Evolutionary conservation across 2,329 filamentous ascomycete species (phyloP).

Genomic region (Plenodomus biglobosus): DNA sequence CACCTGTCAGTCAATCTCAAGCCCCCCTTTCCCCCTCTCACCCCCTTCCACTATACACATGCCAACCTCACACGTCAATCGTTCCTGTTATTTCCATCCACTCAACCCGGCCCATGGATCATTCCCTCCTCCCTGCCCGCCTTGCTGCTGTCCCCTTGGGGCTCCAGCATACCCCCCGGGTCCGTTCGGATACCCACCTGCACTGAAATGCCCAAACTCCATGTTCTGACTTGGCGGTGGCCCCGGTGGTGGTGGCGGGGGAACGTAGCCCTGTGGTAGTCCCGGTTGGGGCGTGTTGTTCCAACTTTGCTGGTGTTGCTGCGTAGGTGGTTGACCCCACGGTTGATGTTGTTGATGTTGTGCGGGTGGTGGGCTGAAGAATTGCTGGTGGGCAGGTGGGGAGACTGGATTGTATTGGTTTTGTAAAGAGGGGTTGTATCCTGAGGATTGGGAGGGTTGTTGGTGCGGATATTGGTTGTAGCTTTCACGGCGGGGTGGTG

Average conservation of each 20-base stretch:
- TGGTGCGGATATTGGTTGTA: conserved; percentile 30
- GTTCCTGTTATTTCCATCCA: conserved; percentile 61
- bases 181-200: conserved; percentile 56
- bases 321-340: conserved; percentile 50
- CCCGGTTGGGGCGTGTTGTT: conserved; percentile 50
- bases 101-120: conserved; percentile 73
- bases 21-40: too few species aligned
- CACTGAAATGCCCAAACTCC: conserved; percentile 56
- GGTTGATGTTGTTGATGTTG: conserved; percentile 55
- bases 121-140: conserved; percentile 26
- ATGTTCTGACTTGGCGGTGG: conserved; percentile 59
- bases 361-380: conserved; percentile 53
- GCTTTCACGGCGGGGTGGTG: conserved; percentile 38
- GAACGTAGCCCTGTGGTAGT: conserved; percentile 65
- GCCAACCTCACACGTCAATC: too few species aligned
- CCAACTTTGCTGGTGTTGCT: conserved; percentile 55
- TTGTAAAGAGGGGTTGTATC: conserved; percentile 50
- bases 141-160: conserved; percentile 38
- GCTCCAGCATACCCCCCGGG: conserved; percentile 43
- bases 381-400: conserved; percentile 60
- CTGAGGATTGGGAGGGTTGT: conserved; percentile 26
- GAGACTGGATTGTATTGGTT: conserved; percentile 48
- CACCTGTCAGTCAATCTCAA: too few species aligned
- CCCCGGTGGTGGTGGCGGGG: conserved; percentile 67
- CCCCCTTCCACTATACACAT: too few species aligned